Base-by-base conservation (phyloP, 495 filamentous ascomycete genomes). In the Trypethelium eluteriae region DNA sequence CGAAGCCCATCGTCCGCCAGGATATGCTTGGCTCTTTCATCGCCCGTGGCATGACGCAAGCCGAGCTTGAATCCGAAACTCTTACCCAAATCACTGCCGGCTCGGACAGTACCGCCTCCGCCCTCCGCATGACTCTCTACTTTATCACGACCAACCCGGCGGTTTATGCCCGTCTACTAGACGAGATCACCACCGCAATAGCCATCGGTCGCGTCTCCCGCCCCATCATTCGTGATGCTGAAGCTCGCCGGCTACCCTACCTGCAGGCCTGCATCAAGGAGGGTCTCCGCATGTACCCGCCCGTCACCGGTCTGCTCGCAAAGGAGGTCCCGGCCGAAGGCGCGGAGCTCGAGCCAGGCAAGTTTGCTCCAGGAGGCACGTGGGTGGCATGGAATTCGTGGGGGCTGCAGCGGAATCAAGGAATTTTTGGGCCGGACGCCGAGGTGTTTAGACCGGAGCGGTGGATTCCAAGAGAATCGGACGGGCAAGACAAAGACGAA, bases 21-120 rank as follows among this genome's bases (percentile, higher is more conserved):
- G 78, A 81, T 62, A 81, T 84, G 76, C 70, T 84, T 9, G 78
- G 77, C 10, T 78, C 78, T 5, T 84, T 81, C 67, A 70, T 75
- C 68, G 62, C 53, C 11, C 71, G 68, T 57, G 80, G 79, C 34
- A 68, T 84, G 14, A 72, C 65, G 5, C 74, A 75, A 57, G 72
- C 73, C 34, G 75, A 83, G 64, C 68, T 77, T 4, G 72, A 77
- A 66, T 73, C 71, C 3, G 80, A 82, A 65, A 76, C 74, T 10
- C 65, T 80, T 12, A 72, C 77, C n/a, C 77, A 80, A 66, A 76
- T 82, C 47, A 70, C 71, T 7, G 71, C 71, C 14, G 74, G 74
- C 39, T 72, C 74, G n/a, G 73, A 76, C 66, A 74, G 70, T 44
- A 76, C 73, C 2, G 70, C 72, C 16, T 72, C 73, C 1, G 67